Evolutionary conservation across 2,329 filamentous ascomycete species (phyloP).

Genomic region (Corynespora cassiicola): DNA sequence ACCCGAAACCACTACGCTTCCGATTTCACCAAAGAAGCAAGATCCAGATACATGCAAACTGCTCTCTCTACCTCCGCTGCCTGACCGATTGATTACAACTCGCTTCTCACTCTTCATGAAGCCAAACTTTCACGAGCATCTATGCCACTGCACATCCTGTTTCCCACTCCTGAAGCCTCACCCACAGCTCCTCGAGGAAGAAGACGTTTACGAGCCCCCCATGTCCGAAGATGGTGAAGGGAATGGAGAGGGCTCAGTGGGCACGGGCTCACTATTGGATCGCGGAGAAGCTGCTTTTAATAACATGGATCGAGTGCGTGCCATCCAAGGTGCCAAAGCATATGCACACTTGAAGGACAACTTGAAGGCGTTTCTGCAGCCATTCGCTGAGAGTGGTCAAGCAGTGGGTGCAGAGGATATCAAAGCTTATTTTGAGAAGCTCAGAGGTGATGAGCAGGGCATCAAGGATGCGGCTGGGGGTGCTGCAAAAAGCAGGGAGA

Average conservation of each 20-base stretch:
- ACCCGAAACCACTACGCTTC: constrained; percentile 26
- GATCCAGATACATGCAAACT: constrained; percentile 63
- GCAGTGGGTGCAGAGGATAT: constrained; percentile 94
- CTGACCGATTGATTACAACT: constrained; percentile 57
- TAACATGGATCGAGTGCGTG: constrained; percentile 89
- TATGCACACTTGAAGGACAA: constrained; percentile 97
- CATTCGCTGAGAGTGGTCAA: constrained; percentile 89
- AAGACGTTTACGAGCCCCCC: constrained; percentile 92
- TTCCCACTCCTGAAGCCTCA: constrained; percentile 75
- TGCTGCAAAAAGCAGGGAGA: constrained; percentile 33
- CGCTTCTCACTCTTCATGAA: constrained; percentile 84
- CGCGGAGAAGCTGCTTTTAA: constrained; percentile 90
- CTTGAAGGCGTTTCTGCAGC: constrained; percentile 91
- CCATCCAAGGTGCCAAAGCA: constrained; percentile 95
- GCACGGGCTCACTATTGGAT: constrained; percentile 84
- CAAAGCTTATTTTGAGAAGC: constrained; percentile 92
- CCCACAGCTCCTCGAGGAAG: constrained; percentile 87
- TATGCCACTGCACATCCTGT: constrained; percentile 86
- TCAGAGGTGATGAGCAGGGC: constrained; percentile 83
- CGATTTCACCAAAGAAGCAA: constrained; percentile 34
- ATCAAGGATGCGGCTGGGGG: constrained; percentile 55
- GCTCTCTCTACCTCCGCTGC: constrained; percentile 61
- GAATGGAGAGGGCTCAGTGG: constrained; percentile 63
- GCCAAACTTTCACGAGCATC: constrained; percentile 76
- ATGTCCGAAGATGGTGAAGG: constrained; percentile 67